phyloP scores from a whole-genome alignment of 768 basidiomycete species.

The Agaricus bisporus region DNA sequence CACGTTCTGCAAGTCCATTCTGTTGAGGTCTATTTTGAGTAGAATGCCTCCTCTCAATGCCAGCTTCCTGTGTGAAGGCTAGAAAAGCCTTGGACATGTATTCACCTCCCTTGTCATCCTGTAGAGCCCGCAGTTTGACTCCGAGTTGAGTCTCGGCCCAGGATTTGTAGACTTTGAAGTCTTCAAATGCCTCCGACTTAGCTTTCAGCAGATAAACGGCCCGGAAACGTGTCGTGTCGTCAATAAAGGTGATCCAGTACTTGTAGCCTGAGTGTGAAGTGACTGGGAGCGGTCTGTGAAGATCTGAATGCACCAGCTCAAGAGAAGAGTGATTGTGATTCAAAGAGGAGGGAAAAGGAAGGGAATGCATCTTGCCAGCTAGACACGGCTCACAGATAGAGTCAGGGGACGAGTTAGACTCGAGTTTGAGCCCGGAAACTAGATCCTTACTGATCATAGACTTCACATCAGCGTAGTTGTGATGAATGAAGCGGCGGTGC shows the following conservation, averaged over 20 bases:
- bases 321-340: conserved; percentile 10
- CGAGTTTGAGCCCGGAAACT: neutral
- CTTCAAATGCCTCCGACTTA: too few relatives aligned
- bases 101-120: too few relatives aligned
- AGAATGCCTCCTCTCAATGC: too few relatives aligned
- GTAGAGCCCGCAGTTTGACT: conserved; percentile 13
- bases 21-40: too few relatives aligned
- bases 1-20: too few relatives aligned
- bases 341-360: conserved; percentile 9
- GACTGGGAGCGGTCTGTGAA: conserved; percentile 22
- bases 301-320: conserved; percentile 22
- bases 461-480: conserved; percentile 1
- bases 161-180: too few relatives aligned
- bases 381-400: conserved; percentile 17
- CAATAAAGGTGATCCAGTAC: conserved; percentile 27
- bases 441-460: neutral
- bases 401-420: conserved; percentile 5
- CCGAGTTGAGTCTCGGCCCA: conserved; percentile 12
- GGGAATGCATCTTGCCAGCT: conserved; percentile 15
- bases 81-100: too few relatives aligned
- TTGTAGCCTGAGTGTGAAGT: conserved; percentile 13
- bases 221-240: conserved; percentile 17
- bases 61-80: too few relatives aligned
- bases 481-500: neutral
- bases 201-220: conserved; percentile 15